Evolutionary conservation across 257 asterid genomes (phyloP), one percentile per base, ranked within the genome.

Genomic region (Capsicum rhomboideum): DNA sequence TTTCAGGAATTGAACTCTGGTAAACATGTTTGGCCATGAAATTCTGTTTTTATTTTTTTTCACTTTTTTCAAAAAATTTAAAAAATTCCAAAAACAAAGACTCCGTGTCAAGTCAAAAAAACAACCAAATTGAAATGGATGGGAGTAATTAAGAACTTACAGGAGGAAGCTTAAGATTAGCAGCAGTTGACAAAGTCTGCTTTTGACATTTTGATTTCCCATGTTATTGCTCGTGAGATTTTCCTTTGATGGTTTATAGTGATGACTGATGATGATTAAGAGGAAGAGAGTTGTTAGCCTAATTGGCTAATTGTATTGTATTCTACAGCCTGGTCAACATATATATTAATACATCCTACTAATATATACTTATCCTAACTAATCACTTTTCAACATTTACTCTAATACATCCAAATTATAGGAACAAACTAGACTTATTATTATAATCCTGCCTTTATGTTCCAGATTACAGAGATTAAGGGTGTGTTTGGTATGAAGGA

Each of bases 91-190:
- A 40, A 40, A 40, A 40, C 8, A 40, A 6, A 5, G 4, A 34
- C 37, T 34, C 3, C 37, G 37, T 5, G 37, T 34, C 37, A 34
- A 34, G 4, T 34, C 4, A 34, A 34, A 34, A 34, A 34, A 34
- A 34, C 4, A 2, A 34, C 4, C 37, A 34, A 34, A 34, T 34
- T 34, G 37, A 34, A 34, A 34, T 1, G 37, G 37, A 34, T n/a
- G 4, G 37, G 37, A 34, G 37, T 6, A 53, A 64, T 23, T 26
- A 40, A 44, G 1, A 28, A 83, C 87, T 4, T 83, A 87, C 90
- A 34, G 81, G 59, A 0, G 90, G 90, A 74, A 85, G 67, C 63
- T 85, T 79, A 4, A 87, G 78, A 61, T 87, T 87, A 46, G 90
- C 86, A 26, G 82, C 90, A 17, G 67, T 11, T 5, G 83, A 67